Evolutionary conservation across 2,329 filamentous ascomycete genomes (phyloP), one percentile per base, ranked within the genome.

Genomic region (Beauveria bassiana): DNA sequence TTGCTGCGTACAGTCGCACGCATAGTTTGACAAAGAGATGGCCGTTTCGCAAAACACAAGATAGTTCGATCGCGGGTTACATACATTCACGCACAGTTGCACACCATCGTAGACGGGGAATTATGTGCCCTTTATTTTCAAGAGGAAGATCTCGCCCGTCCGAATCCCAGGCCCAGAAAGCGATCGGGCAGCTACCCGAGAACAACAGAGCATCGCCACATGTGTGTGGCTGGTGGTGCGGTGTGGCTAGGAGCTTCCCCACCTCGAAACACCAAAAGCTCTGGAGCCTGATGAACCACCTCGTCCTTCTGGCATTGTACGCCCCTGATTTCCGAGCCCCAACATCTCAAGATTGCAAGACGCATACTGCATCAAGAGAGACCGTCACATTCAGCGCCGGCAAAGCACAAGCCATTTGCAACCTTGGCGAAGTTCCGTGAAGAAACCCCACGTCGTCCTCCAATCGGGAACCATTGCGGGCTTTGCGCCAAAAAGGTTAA

Each of bases 231-330:
- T 38, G 38, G 28, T 18, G 38, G 28, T 10, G 12, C 16, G 22
- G 34, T 53, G 57, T 60, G 57, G 57, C 57, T 60, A 6, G 18
- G 16, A 60, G 57, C 57, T 60, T 40, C 46, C 47, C 53, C 57
- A 53, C 57, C 57, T 43, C 24, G 38, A 52, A 45, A 43, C 57
- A 45, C 57, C 46, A 28, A 53, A 60, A 46, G 20, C 55, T 45
- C 22, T 31, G 1, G 28, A 49, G 31, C 34, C n/a, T 3, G 43
- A 52, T 45, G 57, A 60, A 60, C 57, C 49, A 60, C 40, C 16
- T 59, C 46, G 22, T 49, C 57, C 12, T 40, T 45, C 49, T 20
- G n/a, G 38, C 57, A 45, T 53, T 52, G 28, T 20, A 18, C 24
- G n/a, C 57, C 45, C n/a, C 8, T 59, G 22, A 40, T 43, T 43